phyloP scores from a whole-genome alignment of 164 flowering plant species.

The Stephania japonica region DNA sequence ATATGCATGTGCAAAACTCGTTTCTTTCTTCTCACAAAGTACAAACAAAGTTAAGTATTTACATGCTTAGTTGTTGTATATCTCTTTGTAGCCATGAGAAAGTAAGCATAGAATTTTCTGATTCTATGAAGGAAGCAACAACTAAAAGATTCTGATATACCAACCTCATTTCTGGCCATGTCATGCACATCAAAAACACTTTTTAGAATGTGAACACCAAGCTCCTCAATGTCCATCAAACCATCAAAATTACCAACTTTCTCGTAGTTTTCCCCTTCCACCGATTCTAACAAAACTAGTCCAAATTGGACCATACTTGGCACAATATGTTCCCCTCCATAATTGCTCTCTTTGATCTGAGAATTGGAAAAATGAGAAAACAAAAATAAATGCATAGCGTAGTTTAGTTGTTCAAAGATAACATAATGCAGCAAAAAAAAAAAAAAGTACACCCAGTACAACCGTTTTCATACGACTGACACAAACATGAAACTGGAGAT shows the following conservation, averaged over 20 bases:
- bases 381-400: background rate
- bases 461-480: background rate
- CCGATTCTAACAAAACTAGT: slow-evolving; percentile 57
- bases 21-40: too few species aligned
- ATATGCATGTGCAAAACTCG: too few species aligned
- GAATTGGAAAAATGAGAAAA: background rate
- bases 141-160: slow-evolving; percentile 4
- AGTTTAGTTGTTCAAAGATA: background rate
- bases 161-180: slow-evolving; percentile 85
- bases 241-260: slow-evolving; percentile 32
- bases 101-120: background rate
- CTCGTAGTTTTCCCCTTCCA: slow-evolving; percentile 35
- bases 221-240: slow-evolving; percentile 56
- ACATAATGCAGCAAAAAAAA: background rate
- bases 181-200: slow-evolving; percentile 73
- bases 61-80: background rate
- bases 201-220: slow-evolving; percentile 58
- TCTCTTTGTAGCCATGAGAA: too few species aligned
- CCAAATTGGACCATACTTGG: slow-evolving; percentile 68
- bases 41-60: background rate
- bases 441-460: background rate
- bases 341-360: slow-evolving; percentile 68
- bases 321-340: slow-evolving; percentile 82
- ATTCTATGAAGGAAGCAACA: too few species aligned
- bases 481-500: background rate